A percentile compares a stretch with the other conserved stretches of the same genome.
These are phyloP conservation scores for Paramyrothecium sp. DNA, from an alignment of 2,329 filamentous ascomycete species.

Conservation along the genomic window DNA sequence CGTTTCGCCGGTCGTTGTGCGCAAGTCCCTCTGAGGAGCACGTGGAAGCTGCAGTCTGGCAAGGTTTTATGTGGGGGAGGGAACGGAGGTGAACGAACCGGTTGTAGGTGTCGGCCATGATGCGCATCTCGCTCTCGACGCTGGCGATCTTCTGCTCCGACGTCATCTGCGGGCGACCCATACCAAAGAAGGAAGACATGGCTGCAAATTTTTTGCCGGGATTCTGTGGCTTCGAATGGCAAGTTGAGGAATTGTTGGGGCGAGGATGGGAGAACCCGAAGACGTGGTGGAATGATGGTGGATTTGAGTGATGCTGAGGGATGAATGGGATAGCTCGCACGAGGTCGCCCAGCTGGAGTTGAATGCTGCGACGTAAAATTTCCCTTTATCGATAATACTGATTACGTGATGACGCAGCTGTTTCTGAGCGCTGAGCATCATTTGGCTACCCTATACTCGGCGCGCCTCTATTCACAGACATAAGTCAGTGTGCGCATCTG, in stretches of 20 bases:
- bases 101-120: conserved; percentile 97
- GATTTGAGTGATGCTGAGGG: conserved; percentile 9
- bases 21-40: too few relatives aligned
- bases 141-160: conserved; percentile 97
- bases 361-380: conserved; percentile 19
- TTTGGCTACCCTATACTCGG: conserved; percentile 14
- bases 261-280: not conserved
- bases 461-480: too few relatives aligned
- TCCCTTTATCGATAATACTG: conserved; percentile 18
- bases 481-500: too few relatives aligned
- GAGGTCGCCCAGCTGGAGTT: not conserved
- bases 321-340: not conserved
- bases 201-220: conserved; percentile 17
- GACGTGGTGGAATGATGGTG: conserved; percentile 4
- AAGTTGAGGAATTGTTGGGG: not conserved
- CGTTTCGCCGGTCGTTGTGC: too few relatives aligned
- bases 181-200: conserved; percentile 43
- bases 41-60: too few relatives aligned
- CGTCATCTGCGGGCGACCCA: conserved; percentile 73
- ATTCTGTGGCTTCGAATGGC: not conserved
- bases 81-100: conserved; percentile 56
- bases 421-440: not conserved
- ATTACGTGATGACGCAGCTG: conserved; percentile 20
- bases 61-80: not conserved
- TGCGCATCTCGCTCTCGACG: conserved; percentile 95